phyloP scores from a whole-genome alignment of 2,329 filamentous ascomycete genomes.

The Aschersonia sp. region DNA sequence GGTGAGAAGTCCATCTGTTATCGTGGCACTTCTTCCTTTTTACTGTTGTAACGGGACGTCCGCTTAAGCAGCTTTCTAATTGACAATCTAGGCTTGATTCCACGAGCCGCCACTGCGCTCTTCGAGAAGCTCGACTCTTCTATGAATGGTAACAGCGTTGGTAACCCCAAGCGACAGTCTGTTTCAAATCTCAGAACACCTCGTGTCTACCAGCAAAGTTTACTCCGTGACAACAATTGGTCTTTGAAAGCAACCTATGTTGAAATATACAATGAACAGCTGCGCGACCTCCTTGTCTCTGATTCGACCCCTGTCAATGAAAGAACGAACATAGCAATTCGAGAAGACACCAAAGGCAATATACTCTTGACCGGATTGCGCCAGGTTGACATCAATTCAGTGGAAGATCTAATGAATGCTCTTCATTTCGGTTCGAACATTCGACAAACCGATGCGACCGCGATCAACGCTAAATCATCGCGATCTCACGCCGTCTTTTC shows the following conservation, averaged over 20 bases:
- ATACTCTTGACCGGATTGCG: conserved; percentile 86
- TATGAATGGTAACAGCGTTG: conserved; percentile 30
- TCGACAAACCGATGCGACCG: conserved; percentile 91
- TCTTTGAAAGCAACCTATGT: conserved; percentile 88
- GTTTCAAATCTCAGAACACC: conserved; percentile 62
- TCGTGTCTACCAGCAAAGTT: conserved; percentile 45
- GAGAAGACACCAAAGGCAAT: conserved; percentile 87
- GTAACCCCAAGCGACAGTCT: conserved; percentile 33
- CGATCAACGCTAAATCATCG: conserved; percentile 94
- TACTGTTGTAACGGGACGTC: neutral
- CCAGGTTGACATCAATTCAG: conserved; percentile 77
- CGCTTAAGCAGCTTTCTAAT: neutral
- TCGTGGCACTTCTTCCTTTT: neutral
- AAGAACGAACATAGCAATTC: conserved; percentile 70
- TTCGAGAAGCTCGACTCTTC: conserved; percentile 72
- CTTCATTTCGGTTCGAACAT: conserved; percentile 89
- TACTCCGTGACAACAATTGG: conserved; percentile 63
- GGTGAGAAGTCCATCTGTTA: conserved; percentile 33
- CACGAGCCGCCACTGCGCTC: conserved; percentile 70
- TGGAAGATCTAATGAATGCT: conserved; percentile 79
- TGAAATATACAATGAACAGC: conserved; percentile 94
- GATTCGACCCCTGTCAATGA: conserved; percentile 58
- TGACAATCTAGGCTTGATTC: conserved; percentile 63
- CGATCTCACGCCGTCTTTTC: conserved; percentile 97
- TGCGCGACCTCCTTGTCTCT: conserved; percentile 76